Evolutionary conservation across 306 rosid species (phyloP).

Genomic region (Quercus mongolica): DNA sequence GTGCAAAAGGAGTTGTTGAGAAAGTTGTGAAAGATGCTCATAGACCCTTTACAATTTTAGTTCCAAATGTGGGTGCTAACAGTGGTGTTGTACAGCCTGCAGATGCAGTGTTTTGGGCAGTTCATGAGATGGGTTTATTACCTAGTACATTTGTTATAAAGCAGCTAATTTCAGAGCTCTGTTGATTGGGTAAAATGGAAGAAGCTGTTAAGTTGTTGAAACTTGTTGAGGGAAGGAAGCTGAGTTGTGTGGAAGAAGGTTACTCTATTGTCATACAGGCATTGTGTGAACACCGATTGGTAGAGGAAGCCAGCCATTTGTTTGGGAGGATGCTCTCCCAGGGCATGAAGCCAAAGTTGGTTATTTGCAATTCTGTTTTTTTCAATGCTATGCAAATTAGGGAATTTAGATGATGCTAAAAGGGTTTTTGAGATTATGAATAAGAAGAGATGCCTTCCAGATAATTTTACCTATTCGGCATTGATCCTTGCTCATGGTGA

Average conservation of each 20-base stretch:
- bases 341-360: constrained; percentile 55
- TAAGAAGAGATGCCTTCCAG: constrained; percentile 54
- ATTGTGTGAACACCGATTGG: constrained; percentile 36
- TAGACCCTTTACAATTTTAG: constrained; percentile 48
- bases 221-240: constrained; percentile 44
- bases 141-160: constrained; percentile 63
- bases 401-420: constrained; percentile 47
- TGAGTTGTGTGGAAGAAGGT: constrained; percentile 46
- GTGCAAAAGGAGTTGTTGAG: constrained; percentile 56
- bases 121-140: constrained; percentile 37
- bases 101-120: constrained; percentile 50
- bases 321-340: constrained; percentile 19
- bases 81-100: constrained; percentile 56
- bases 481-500: constrained; percentile 53
- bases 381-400: constrained; percentile 58
- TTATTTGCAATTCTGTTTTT: constrained; percentile 54
- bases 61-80: constrained; percentile 50
- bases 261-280: constrained; percentile 49
- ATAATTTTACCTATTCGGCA: constrained; percentile 48
- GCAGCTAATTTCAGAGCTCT: constrained; percentile 54
- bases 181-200: constrained; percentile 45
- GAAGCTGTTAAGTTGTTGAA: constrained; percentile 51
- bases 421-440: constrained; percentile 58
- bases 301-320: constrained; percentile 33
- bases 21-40: constrained; percentile 41